Evolutionary conservation across 75 land plant genomes (phyloP).

Genomic region (Sequoiadendron giganteum): DNA sequence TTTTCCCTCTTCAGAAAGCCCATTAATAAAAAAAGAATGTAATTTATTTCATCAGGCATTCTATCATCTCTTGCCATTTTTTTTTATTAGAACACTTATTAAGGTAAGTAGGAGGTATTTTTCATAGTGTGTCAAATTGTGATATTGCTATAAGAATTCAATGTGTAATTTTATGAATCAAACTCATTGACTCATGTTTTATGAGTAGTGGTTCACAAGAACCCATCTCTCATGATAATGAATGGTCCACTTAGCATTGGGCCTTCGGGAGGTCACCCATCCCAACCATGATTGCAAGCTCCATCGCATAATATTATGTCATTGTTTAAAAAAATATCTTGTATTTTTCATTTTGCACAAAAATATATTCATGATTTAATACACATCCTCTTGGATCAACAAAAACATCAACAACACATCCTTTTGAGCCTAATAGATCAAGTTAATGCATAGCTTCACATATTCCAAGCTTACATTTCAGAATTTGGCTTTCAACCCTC

Average conservation of each 20-base stretch:
- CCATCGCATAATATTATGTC: conserved; percentile 90
- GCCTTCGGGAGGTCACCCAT: too few relatives aligned
- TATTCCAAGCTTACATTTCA: conserved; percentile 81
- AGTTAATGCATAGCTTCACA: conserved; percentile 85
- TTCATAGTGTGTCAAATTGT: too few relatives aligned
- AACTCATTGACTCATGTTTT: too few relatives aligned
- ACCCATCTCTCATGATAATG: too few relatives aligned
- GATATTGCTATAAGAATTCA: too few relatives aligned
- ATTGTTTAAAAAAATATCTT: conserved; percentile 64
- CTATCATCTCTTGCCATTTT: conserved; percentile 50
- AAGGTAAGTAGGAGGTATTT: too few relatives aligned
- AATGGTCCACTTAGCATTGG: too few relatives aligned
- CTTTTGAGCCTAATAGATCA: conserved; percentile 73
- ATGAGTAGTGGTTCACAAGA: too few relatives aligned
- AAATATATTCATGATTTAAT: conserved; percentile 86
- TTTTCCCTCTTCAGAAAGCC: conserved; percentile 48
- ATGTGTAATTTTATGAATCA: too few relatives aligned
- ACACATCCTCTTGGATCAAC: conserved; percentile 79
- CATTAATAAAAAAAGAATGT: conserved; percentile 56
- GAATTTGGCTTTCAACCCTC: conserved; percentile 72
- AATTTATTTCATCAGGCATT: conserved; percentile 65
- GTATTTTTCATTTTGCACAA: conserved; percentile 72
- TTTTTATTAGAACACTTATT: too few relatives aligned
- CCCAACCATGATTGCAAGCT: conserved; percentile 77
- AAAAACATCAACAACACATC: conserved; percentile 63